phyloP scores from a whole-genome alignment of 305 asterid genomes.

The Ajuga reptans region DNA sequence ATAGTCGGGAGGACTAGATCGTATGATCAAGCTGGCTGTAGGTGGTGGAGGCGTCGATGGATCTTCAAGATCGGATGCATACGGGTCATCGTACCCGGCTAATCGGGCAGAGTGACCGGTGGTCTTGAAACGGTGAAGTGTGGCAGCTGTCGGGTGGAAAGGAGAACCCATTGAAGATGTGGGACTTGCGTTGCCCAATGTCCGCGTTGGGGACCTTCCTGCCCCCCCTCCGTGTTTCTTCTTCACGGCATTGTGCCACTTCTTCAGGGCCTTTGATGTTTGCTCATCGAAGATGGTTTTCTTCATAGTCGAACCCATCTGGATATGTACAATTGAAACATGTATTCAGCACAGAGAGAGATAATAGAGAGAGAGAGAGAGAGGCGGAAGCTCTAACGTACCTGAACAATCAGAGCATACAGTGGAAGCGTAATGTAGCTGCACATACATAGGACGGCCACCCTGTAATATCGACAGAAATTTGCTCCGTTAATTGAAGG shows the following conservation, averaged over 20 bases:
- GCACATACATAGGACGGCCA: slow-evolving; percentile 61
- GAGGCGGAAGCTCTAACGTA: slow-evolving; percentile 13
- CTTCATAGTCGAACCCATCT: slow-evolving; percentile 90
- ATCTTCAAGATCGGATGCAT: slow-evolving; percentile 53
- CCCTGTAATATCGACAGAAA: slow-evolving; percentile 38
- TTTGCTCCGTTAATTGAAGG: not conserved
- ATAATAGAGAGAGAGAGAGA: not conserved
- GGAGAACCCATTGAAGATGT: slow-evolving; percentile 60
- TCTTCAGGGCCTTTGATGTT: slow-evolving; percentile 78
- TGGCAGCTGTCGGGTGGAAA: slow-evolving; percentile 36
- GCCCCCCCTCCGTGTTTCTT: slow-evolving; percentile 41
- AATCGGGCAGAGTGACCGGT: slow-evolving; percentile 51
- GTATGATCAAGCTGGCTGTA: slow-evolving; percentile 36
- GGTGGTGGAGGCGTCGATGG: slow-evolving; percentile 37
- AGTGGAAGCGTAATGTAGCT: slow-evolving; percentile 93
- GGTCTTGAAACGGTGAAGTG: slow-evolving; percentile 64
- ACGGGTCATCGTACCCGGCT: slow-evolving; percentile 33
- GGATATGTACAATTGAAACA: slow-evolving; percentile 1
- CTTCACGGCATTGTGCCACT: slow-evolving; percentile 83
- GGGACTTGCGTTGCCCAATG: slow-evolving; percentile 56
- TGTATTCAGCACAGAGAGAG: not conserved
- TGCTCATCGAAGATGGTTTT: slow-evolving; percentile 75
- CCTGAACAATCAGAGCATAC: slow-evolving; percentile 82
- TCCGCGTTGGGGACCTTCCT: slow-evolving; percentile 44
- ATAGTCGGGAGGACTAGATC: slow-evolving; percentile 13